phyloP scores from a whole-genome alignment of 140 eudicot genomes.

The Flaveria floridana region DNA sequence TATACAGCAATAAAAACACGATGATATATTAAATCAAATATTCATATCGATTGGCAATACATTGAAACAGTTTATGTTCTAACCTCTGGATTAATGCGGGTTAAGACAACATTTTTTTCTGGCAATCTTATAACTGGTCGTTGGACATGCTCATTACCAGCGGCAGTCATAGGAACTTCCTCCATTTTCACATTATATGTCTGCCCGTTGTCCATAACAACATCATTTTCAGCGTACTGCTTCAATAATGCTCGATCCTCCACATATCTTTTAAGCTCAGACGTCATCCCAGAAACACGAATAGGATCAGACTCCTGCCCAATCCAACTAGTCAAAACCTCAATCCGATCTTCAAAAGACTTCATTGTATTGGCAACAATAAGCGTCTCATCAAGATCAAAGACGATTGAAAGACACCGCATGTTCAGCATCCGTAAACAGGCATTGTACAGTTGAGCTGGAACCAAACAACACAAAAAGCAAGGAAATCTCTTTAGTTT shows the following conservation, averaged over 20 bases:
- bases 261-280: conserved; percentile 68
- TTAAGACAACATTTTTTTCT: conserved; percentile 67
- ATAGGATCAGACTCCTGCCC: conserved; percentile 61
- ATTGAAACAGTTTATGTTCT: conserved; percentile 30
- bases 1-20: not conserved
- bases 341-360: conserved; percentile 94
- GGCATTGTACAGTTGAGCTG: conserved; percentile 52
- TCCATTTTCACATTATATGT: conserved; percentile 57
- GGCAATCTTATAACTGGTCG: conserved; percentile 79
- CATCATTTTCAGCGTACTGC: conserved; percentile 70
- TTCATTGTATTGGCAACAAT: conserved; percentile 96
- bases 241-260: conserved; percentile 82
- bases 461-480: conserved; percentile 82
- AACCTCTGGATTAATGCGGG: conserved; percentile 97
- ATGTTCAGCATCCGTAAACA: conserved; percentile 80
- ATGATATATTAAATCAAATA: not conserved
- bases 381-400: conserved; percentile 95
- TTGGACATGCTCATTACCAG: conserved; percentile 51
- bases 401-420: conserved; percentile 77
- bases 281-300: conserved; percentile 63
- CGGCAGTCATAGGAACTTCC: conserved; percentile 62
- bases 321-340: conserved; percentile 63
- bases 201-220: conserved; percentile 64
- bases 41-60: not conserved
- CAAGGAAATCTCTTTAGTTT: conserved; percentile 80